A percentile compares a stretch with the other conserved stretches of the same genome.
Conservation (phyloP, 2,329 filamentous ascomycete species). For the Helotiales sp. region DNA sequence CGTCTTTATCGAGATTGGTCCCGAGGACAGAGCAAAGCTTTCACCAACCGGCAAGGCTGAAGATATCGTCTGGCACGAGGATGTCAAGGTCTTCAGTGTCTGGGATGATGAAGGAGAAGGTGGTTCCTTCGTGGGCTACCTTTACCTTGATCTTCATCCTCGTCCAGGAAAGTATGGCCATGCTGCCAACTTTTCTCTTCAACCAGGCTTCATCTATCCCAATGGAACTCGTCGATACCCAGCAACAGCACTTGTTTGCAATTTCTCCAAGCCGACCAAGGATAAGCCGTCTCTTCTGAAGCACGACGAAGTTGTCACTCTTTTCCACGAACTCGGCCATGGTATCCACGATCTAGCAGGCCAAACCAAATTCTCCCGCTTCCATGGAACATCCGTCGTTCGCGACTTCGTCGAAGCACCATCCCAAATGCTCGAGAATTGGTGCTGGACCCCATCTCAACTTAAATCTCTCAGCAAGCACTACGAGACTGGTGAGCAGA, state of each 20-base stretch:
- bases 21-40: constrained; percentile 56
- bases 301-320: constrained; percentile 79
- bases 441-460: constrained; percentile 69
- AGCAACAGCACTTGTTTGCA: constrained; percentile 79
- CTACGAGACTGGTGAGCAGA: constrained; percentile 68
- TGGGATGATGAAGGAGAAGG: constrained; percentile 77
- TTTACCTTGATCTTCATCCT: constrained; percentile 81
- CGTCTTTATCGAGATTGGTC: constrained; percentile 70
- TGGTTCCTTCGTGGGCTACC: constrained; percentile 73
- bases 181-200: constrained; percentile 81
- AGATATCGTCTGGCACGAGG: constrained; percentile 74
- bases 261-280: constrained; percentile 77
- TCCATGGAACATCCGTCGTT: constrained; percentile 67
- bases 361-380: constrained; percentile 61
- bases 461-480: constrained; percentile 69
- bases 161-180: constrained; percentile 82
- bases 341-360: constrained; percentile 70
- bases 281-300: constrained; percentile 78
- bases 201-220: constrained; percentile 66
- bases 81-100: constrained; percentile 80
- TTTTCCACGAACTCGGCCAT: constrained; percentile 77
- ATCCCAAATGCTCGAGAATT: constrained; percentile 74
- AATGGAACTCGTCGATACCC: constrained; percentile 74
- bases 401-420: constrained; percentile 72
- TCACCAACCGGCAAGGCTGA: constrained; percentile 31